These are phyloP conservation scores for Nicotiana paniculata DNA, from an alignment of 257 asterid species.

Conservation along the genomic window DNA sequence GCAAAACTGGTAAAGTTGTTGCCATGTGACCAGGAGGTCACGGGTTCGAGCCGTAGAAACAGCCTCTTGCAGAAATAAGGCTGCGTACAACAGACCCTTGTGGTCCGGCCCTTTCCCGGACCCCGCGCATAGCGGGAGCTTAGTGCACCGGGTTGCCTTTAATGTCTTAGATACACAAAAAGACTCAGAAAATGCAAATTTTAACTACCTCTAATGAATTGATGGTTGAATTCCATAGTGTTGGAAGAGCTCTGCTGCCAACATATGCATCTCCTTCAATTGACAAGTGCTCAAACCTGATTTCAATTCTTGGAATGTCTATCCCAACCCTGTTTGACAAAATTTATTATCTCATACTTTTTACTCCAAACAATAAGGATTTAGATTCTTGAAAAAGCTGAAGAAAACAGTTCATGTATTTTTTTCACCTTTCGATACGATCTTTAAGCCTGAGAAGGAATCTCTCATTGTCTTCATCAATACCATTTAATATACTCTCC, in stretches of 20 bases:
- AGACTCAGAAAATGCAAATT: not conserved
- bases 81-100: no score
- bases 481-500: conserved; percentile 51
- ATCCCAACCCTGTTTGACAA: conserved; percentile 55
- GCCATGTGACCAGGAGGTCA: no score
- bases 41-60: no score
- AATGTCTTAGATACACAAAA: not conserved
- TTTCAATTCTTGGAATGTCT: conserved; percentile 47
- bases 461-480: conserved; percentile 70
- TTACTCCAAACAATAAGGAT: not conserved
- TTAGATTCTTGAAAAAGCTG: not conserved
- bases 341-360: not conserved
- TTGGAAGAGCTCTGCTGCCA: conserved; percentile 83
- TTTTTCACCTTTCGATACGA: conserved; percentile 50
- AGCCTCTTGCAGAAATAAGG: no score
- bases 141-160: no score
- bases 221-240: conserved; percentile 55
- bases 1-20: no score
- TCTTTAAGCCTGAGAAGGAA: conserved; percentile 52
- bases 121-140: no score
- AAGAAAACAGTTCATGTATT: not conserved
- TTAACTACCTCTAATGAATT: conserved; percentile 54
- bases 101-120: no score
- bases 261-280: conserved; percentile 67
- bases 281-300: conserved; percentile 57